Base-by-base conservation (phyloP, 192 early-diverging fungal species). In the Podila epicladia region DNA sequence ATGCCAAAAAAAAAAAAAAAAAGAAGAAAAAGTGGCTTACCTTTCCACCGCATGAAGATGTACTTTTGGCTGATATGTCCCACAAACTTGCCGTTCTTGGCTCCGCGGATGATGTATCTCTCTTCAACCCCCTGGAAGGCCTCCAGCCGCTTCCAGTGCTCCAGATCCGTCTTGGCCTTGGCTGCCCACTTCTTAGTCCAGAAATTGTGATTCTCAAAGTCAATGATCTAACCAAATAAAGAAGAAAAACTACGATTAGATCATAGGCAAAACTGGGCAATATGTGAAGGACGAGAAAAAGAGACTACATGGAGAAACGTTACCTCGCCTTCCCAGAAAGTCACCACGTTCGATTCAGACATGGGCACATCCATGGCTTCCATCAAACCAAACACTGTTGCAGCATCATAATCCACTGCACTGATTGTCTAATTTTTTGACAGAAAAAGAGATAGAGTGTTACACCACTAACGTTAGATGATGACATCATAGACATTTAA, bases 1-100 rank as follows among this genome's bases (percentile, higher is more conserved):
- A 57, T n/a, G 49, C n/a, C 22, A 38, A 62, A 4, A 28, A 28
- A 63, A 24, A 64, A 26, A 29, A 58, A 33, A 29, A 64, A 38
- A 62, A 5, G 20, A 28, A 63, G 17, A 64, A 26, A 29, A 58
- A 33, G 24, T 2, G 9, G 58, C 33, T 26, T 71, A 85, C 84
- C 84, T 77, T 92, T 92, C 91, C 91, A 92, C 22, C 91, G 88
- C 91, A 92, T 92, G 61, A 90, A 88, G n/a, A 92, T 85, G 64
- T 87, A 89, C 45, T 92, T 89, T 67, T 92, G 82, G 22, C 85
- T 74, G 29, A 88, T 62, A 63, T 84, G 74, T 28, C 85, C 84
- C 63, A 86, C 83, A 60, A 86, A 85, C 59, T 79, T 74, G 35
- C 78, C 70, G 3, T 49, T 67, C 58, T 67, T 70, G 33, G 72